Evolutionary conservation across 805 yeast genomes (phyloP), one percentile per base, ranked within the genome.

Genomic region (Metschnikowia arizonensis): DNA sequence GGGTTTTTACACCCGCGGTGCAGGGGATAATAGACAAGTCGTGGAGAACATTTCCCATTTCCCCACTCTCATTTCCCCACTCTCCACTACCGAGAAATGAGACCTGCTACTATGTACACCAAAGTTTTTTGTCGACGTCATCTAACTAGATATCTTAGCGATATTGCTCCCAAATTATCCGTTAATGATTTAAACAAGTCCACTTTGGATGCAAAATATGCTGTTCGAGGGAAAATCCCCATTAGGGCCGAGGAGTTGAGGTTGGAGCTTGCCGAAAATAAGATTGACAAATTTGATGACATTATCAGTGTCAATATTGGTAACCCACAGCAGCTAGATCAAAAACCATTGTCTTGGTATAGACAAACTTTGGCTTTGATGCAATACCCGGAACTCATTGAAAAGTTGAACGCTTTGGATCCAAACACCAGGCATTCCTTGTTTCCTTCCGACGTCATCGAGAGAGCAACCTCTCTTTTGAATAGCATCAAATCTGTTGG

Each of bases 251-350:
- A 91, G 57, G 86, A 88, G 60, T 69, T 93, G 47, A 74, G 82
- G 47, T 68, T 65, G 8, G 76, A 79, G 54, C 72, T 93, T 32
- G 49, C 55, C 18, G 61, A 64, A 9, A 62, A 68, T 33, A 82
- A 85, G 21, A 73, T 71, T 15, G 69, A 88, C 52, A 95, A 96
- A 0, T 93, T 89, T 61, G 67, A 77, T 34, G 70, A 77, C 49
- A 86, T 93, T 57, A 85, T 95, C 61, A 83, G 81, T 58, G 93
- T 97, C 52, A 93, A 93, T 63, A 93, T 93, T 51, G 99, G 99
- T 25, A 93, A 93, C 63, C 99, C 99, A 2, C 99, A 93, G 66
- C 98, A 91, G 63, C 74, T 93, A 61, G 91, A 88, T 55, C 99
- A 93, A 65, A 77, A 82, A 58, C 99, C 99, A 1, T 73, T 93